Conservation (phyloP, 2,329 filamentous ascomycete genomes). For the Trichophyton benhamiae region DNA sequence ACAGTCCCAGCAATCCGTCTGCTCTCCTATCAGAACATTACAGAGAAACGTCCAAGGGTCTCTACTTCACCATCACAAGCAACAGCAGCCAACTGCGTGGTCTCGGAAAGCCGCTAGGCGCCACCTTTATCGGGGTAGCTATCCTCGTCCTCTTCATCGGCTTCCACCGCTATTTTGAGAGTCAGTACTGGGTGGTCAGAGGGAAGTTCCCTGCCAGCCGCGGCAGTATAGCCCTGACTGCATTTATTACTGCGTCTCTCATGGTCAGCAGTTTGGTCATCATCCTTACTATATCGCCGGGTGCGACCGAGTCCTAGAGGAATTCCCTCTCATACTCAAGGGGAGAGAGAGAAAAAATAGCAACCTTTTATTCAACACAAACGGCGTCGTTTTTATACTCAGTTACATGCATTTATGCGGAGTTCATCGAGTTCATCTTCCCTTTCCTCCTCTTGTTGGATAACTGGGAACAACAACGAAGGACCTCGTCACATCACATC, state of each 20-base stretch:
- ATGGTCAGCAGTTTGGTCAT: slow-evolving; percentile 50
- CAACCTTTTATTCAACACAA: background rate
- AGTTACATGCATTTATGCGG: background rate
- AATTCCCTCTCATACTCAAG: background rate
- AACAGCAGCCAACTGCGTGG: slow-evolving; percentile 31
- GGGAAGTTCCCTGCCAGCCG: slow-evolving; percentile 55
- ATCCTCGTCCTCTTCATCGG: slow-evolving; percentile 50
- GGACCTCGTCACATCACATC: background rate
- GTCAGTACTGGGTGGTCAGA: slow-evolving; percentile 54
- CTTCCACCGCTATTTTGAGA: slow-evolving; percentile 55
- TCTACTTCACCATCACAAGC: slow-evolving; percentile 12
- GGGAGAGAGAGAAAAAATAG: background rate
- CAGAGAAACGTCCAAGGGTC: slow-evolving; percentile 14
- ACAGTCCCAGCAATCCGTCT: slow-evolving; percentile 13
- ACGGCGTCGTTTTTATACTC: background rate
- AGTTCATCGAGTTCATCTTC: background rate
- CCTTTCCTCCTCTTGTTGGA: background rate
- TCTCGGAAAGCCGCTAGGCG: slow-evolving; percentile 50
- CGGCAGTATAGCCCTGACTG: slow-evolving; percentile 49
- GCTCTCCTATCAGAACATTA: slow-evolving; percentile 16
- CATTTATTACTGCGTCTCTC: slow-evolving; percentile 42
- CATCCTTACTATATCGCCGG: slow-evolving; percentile 44
- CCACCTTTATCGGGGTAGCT: slow-evolving; percentile 50
- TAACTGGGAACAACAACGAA: background rate
- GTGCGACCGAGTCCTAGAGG: slow-evolving; percentile 10